phyloP scores from a whole-genome alignment of 108 stramenopile species.

The Pseudonitzschia multistriata region DNA sequence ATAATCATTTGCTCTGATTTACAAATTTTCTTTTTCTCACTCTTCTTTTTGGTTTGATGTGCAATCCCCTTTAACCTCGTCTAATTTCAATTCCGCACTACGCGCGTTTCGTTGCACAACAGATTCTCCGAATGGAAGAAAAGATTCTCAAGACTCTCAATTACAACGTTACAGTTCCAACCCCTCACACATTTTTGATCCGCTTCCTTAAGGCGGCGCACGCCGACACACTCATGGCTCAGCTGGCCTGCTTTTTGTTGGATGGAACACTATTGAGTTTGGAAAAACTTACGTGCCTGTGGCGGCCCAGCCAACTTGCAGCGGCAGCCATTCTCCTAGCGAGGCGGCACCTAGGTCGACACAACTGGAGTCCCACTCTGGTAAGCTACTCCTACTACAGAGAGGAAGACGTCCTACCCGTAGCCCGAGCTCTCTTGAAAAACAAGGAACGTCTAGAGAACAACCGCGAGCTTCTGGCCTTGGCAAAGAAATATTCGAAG shows the following conservation, averaged over 20 bases:
- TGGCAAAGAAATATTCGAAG: conserved; percentile 20
- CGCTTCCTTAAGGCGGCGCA: conserved; percentile 91
- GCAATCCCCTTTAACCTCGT: no score
- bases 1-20: no score
- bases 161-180: conserved; percentile 88
- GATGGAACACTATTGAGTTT: conserved; percentile 91
- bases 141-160: conserved; percentile 78
- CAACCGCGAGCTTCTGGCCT: conserved; percentile 6
- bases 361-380: conserved; percentile 88
- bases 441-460: neutral
- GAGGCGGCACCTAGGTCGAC: conserved; percentile 62
- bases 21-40: neutral
- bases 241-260: conserved; percentile 81
- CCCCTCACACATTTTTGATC: conserved; percentile 85
- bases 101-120: neutral
- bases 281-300: conserved; percentile 60
- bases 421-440: conserved; percentile 60
- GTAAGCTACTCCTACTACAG: conserved; percentile 74
- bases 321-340: conserved; percentile 89
- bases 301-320: conserved; percentile 86
- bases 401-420: conserved; percentile 74
- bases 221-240: conserved; percentile 83
- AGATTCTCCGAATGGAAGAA: conserved; percentile 91
- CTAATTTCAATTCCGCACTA: no score
- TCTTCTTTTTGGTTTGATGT: neutral